phyloP scores from a whole-genome alignment of 208 protist genomes.

The Naegleria lovaniensis region DNA sequence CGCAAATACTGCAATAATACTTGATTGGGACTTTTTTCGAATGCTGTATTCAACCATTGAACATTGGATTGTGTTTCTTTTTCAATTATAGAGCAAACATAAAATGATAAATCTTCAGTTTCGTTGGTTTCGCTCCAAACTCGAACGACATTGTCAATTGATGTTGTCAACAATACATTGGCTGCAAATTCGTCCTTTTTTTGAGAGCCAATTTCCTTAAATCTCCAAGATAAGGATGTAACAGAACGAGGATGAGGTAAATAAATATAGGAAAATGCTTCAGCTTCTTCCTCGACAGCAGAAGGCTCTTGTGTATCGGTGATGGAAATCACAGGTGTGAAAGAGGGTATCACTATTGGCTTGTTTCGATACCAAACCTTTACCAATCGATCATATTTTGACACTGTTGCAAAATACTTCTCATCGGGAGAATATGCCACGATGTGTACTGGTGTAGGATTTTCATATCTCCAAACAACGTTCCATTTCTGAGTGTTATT shows the following conservation, averaged over 20 bases:
- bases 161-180: constrained; percentile 24
- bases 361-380: constrained; percentile 15
- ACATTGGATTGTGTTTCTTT: not conserved
- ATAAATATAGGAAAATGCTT: constrained; percentile 16
- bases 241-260: constrained; percentile 19
- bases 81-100: not conserved
- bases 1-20: not conserved
- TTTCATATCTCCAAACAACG: not conserved
- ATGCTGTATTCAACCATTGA: constrained; percentile 22
- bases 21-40: constrained; percentile 5
- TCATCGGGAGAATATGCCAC: constrained; percentile 18
- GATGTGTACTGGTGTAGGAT: not conserved
- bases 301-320: not conserved
- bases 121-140: constrained; percentile 25
- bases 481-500: not conserved
- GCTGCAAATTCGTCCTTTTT: not conserved
- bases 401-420: constrained; percentile 8
- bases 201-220: not conserved
- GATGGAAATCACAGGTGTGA: not conserved
- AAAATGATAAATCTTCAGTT: constrained; percentile 13
- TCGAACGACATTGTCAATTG: not conserved
- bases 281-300: not conserved
- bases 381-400: not conserved
- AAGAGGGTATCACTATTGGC: not conserved
- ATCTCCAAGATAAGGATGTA: constrained; percentile 15